Conservation (phyloP, 129 eudicot species). For the Ambrosia trifida region DNA sequence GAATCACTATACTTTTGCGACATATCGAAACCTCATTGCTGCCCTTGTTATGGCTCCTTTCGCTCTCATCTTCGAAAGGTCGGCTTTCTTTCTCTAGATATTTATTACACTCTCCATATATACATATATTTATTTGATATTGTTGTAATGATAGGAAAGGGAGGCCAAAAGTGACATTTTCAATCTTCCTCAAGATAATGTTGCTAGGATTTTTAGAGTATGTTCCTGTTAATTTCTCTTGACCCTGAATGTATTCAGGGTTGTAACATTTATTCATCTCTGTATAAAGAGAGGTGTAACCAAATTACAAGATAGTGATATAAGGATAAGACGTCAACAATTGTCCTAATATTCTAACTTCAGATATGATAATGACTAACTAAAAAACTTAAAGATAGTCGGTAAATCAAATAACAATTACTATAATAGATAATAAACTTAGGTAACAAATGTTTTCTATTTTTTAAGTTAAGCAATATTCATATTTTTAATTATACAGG, state of each 20-base stretch:
- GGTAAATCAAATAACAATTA: no score
- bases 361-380: no score
- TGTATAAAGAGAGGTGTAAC: not conserved
- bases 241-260: not conserved
- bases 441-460: no score
- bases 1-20: slow-evolving; percentile 71
- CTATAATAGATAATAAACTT: no score
- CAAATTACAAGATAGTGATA: no score
- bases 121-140: slow-evolving; percentile 12
- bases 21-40: slow-evolving; percentile 73
- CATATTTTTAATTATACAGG: slow-evolving; percentile 30
- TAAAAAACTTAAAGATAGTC: no score
- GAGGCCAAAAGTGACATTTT: slow-evolving; percentile 66
- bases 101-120: not conserved
- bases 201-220: slow-evolving; percentile 69
- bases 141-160: slow-evolving; percentile 46
- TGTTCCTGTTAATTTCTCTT: slow-evolving; percentile 7
- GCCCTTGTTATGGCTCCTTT: slow-evolving; percentile 71
- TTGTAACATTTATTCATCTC: not conserved
- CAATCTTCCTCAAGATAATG: slow-evolving; percentile 50
- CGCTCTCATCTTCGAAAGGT: slow-evolving; percentile 78
- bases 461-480: not conserved
- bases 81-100: not conserved
- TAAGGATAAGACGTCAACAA: no score
- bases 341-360: no score